Evolutionary conservation across 2,329 filamentous ascomycete genomes (phyloP).

Genomic region (Colletotrichum viniferum): DNA sequence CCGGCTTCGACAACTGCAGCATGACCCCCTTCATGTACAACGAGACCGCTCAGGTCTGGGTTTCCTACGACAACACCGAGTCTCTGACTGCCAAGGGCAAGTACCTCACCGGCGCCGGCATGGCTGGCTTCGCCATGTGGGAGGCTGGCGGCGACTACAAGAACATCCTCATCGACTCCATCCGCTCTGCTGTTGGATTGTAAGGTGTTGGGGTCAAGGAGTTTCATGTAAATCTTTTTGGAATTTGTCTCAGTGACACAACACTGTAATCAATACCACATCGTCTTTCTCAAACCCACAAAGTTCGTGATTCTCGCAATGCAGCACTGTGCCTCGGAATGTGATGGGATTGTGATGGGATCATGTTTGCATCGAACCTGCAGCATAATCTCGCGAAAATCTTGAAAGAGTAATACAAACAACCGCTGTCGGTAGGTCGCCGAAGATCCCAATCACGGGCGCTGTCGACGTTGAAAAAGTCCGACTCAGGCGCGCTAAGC

Average conservation of each 20-base stretch:
- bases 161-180: constrained; percentile 12
- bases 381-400: neutral
- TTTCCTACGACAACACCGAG: constrained; percentile 15
- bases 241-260: neutral
- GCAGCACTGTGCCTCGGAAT: neutral
- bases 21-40: constrained; percentile 12
- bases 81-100: constrained; percentile 11
- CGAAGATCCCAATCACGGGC: neutral
- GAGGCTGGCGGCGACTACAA: constrained; percentile 17
- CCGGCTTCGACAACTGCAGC: constrained; percentile 16
- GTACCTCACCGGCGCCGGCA: neutral
- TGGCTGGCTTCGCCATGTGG: constrained; percentile 14
- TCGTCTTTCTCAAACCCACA: neutral
- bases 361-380: neutral
- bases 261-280: neutral
- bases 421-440: neutral
- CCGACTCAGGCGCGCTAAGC: neutral
- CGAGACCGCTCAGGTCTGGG: constrained; percentile 11
- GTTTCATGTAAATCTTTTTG: neutral
- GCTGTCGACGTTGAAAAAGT: neutral
- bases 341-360: neutral
- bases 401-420: neutral
- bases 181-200: constrained; percentile 10
- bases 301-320: neutral
- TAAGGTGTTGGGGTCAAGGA: neutral